A percentile compares a stretch with the other conserved stretches of the same genome.
Evolutionary conservation across 768 basidiomycete species (phyloP).

Genomic region (Filobasidium floriforme): DNA sequence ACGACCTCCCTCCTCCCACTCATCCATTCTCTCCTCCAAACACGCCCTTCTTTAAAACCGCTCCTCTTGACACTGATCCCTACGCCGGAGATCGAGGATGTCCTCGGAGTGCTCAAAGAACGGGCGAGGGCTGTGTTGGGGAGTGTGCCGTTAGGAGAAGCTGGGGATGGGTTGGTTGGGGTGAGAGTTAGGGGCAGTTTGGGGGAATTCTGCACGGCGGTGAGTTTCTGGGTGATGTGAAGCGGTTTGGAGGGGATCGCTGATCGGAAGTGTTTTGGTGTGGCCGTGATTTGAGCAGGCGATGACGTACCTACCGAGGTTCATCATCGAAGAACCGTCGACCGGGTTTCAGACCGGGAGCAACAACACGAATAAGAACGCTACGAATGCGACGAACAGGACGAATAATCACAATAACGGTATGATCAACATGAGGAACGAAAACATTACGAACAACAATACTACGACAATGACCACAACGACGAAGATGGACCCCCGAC

Average conservation of each 20-base stretch:
- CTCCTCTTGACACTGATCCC: background rate
- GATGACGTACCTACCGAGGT: background rate
- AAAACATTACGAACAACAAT: too few relatives aligned
- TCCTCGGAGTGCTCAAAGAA: background rate
- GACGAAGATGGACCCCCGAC: background rate
- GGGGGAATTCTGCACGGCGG: background rate
- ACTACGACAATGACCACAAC: background rate
- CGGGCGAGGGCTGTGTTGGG: background rate
- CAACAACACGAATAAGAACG: too few relatives aligned
- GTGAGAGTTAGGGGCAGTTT: background rate
- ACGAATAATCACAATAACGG: too few relatives aligned
- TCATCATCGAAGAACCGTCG: background rate
- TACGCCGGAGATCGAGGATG: background rate
- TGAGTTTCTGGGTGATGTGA: background rate
- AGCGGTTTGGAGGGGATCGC: background rate
- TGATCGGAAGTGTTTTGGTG: background rate
- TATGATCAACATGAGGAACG: too few relatives aligned
- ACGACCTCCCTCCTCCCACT: background rate
- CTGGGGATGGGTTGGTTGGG: slow-evolving; percentile 1
- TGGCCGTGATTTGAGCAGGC: too few relatives aligned
- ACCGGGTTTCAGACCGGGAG: too few relatives aligned
- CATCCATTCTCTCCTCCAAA: slow-evolving; percentile 1
- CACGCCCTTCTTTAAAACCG: background rate
- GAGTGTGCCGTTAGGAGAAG: background rate
- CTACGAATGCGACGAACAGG: too few relatives aligned